phyloP scores from a whole-genome alignment of 257 asterid genomes.

The Cinchona pubescens region DNA sequence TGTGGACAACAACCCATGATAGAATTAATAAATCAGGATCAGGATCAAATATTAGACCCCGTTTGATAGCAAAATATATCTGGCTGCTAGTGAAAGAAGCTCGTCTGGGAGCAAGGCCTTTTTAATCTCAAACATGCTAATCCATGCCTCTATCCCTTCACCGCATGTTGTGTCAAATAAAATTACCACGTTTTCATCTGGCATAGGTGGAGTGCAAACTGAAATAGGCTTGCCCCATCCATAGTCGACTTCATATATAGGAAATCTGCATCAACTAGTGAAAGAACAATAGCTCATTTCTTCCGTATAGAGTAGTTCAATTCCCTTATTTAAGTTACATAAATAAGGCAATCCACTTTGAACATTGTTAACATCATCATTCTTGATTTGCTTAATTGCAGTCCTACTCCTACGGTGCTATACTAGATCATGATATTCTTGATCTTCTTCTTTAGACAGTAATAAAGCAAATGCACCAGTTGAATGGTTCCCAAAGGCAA shows the following conservation, averaged over 20 bases:
- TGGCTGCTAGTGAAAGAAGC: no score
- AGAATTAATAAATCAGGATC: no score
- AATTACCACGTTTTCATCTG: constrained; percentile 10
- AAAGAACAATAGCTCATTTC: constrained; percentile 19
- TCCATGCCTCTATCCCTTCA: constrained; percentile 43
- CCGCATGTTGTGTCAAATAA: constrained; percentile 25
- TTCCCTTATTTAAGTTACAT: not conserved
- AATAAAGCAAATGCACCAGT: constrained; percentile 6
- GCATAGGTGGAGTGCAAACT: constrained; percentile 18
- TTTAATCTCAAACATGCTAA: constrained; percentile 8
- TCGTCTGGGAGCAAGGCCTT: no score
- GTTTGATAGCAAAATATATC: no score
- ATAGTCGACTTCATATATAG: constrained; percentile 36
- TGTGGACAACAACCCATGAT: no score
- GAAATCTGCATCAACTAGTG: constrained; percentile 38
- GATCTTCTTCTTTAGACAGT: not conserved
- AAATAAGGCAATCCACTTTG: not conserved
- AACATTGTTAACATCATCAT: not conserved
- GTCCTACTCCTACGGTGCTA: constrained; percentile 14
- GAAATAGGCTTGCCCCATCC: constrained; percentile 39
- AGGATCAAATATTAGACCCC: no score
- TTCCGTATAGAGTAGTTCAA: not conserved
- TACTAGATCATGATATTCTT: constrained; percentile 10
- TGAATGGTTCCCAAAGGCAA: constrained; percentile 19
- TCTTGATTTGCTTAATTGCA: constrained; percentile 22